These are phyloP conservation scores for Aspergillus sp. DNA, from an alignment of 2,329 filamentous ascomycete genomes.

Conservation along the genomic window DNA sequence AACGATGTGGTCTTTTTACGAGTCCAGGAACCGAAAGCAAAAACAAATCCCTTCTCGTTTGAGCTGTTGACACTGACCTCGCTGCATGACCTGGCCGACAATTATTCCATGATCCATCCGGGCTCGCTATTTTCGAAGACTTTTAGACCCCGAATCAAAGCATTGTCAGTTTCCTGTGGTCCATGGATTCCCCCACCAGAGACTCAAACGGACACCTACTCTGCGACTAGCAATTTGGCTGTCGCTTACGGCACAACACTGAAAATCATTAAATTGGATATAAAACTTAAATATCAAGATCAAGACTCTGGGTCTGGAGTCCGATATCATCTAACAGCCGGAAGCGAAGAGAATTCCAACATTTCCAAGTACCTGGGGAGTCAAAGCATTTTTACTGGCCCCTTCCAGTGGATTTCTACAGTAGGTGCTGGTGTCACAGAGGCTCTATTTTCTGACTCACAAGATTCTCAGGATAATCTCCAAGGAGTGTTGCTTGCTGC, in stretches of 20 bases:
- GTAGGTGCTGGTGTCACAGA: conserved; percentile 16
- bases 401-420: conserved; percentile 23
- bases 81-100: conserved; percentile 7
- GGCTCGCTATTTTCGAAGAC: conserved; percentile 24
- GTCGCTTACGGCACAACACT: conserved; percentile 22
- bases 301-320: not conserved
- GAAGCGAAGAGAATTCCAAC: conserved; percentile 8
- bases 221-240: conserved; percentile 19
- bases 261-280: conserved; percentile 17
- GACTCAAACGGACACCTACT: conserved; percentile 2
- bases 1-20: conserved; percentile 29
- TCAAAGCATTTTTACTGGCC: conserved; percentile 20
- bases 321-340: conserved; percentile 6
- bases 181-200: conserved; percentile 18
- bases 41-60: conserved; percentile 11
- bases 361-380: conserved; percentile 3
- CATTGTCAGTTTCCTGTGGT: conserved; percentile 24
- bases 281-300: conserved; percentile 7
- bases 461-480: conserved; percentile 13
- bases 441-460: conserved; percentile 4
- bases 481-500: conserved; percentile 15
- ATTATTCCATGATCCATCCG: conserved; percentile 12
- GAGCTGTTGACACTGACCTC: conserved; percentile 19
- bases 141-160: conserved; percentile 17
- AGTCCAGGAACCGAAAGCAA: conserved; percentile 11